A percentile compares a stretch with the other conserved stretches of the same genome.
Conservation (phyloP, 2,329 filamentous ascomycete species). For the Clarireedia sp. region DNA sequence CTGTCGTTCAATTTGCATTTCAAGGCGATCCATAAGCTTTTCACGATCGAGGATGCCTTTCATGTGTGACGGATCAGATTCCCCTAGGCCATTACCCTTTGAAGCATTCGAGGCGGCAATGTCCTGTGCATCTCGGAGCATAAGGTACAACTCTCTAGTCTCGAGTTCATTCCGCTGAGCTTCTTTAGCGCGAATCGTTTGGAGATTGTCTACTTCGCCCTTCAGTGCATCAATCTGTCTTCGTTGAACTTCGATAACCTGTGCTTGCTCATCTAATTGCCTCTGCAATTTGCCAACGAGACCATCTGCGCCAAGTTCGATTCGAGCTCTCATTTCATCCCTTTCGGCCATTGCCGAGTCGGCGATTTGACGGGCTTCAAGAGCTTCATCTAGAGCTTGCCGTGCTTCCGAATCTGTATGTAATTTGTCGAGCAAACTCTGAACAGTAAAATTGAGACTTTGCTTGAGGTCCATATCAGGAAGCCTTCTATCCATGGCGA, state of each 20-base stretch:
- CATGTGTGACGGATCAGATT: conserved; percentile 68
- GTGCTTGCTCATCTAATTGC: conserved; percentile 85
- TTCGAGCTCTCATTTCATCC: conserved; percentile 83
- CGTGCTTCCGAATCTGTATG: conserved; percentile 94
- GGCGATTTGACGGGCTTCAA: conserved; percentile 85
- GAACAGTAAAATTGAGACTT: conserved; percentile 93
- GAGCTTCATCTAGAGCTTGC: conserved; percentile 82
- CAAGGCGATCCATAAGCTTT: conserved; percentile 82
- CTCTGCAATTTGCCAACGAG: conserved; percentile 87
- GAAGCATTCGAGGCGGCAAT: conserved; percentile 79
- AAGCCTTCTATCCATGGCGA: conserved; percentile 91
- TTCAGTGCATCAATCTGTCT: conserved; percentile 84
- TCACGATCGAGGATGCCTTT: conserved; percentile 91
- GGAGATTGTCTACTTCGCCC: conserved; percentile 78
- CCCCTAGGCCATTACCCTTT: conserved; percentile 45
- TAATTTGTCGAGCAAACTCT: conserved; percentile 87
- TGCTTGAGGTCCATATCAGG: conserved; percentile 98
- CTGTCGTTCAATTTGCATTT: conserved; percentile 90
- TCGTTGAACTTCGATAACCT: conserved; percentile 81
- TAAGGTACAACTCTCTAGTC: conserved; percentile 92
- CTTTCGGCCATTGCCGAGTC: conserved; percentile 94
- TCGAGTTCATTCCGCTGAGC: conserved; percentile 92
- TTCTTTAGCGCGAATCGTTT: conserved; percentile 80
- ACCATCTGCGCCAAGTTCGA: conserved; percentile 88
- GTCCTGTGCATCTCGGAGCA: conserved; percentile 95